Conservation (phyloP, 441 rosid species). For the Erodium texanum region DNA sequence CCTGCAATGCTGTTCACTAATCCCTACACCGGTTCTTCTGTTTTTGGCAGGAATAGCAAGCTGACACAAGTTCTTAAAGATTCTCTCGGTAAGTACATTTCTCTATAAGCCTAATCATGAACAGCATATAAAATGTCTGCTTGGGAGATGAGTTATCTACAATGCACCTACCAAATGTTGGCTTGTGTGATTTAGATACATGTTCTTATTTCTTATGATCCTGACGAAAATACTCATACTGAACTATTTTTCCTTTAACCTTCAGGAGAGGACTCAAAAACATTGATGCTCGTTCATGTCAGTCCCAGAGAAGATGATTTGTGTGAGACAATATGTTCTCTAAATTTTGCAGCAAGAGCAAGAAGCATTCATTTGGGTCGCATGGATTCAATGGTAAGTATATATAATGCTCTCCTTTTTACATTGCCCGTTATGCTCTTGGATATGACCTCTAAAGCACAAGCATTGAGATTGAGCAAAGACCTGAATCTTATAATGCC, state of each 20-base stretch:
- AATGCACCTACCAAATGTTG: no score
- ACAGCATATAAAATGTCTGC: no score
- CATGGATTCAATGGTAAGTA: constrained; percentile 42
- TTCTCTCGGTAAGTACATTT: constrained; percentile 51
- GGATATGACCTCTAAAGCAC: not conserved
- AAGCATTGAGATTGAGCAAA: not conserved
- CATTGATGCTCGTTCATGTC: constrained; percentile 75
- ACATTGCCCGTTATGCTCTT: not conserved
- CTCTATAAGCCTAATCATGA: no score
- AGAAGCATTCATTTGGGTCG: constrained; percentile 53
- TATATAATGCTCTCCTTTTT: not conserved
- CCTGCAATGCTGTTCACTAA: not conserved
- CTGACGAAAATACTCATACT: not conserved
- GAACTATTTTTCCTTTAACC: constrained; percentile 11
- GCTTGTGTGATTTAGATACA: no score
- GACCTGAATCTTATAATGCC: not conserved
- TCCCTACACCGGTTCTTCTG: constrained; percentile 11
- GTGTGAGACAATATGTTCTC: constrained; percentile 71
- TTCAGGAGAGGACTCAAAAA: constrained; percentile 72
- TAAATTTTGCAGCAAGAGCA: constrained; percentile 65
- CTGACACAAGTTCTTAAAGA: constrained; percentile 79
- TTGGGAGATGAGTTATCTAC: no score
- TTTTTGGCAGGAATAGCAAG: constrained; percentile 68
- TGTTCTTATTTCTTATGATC: no score
- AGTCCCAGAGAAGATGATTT: constrained; percentile 76